A percentile compares a stretch with the other conserved stretches of the same genome.
Evolutionary conservation across 2,329 filamentous ascomycete genomes (phyloP).

Genomic region (Aphanoascus verrucosus): DNA sequence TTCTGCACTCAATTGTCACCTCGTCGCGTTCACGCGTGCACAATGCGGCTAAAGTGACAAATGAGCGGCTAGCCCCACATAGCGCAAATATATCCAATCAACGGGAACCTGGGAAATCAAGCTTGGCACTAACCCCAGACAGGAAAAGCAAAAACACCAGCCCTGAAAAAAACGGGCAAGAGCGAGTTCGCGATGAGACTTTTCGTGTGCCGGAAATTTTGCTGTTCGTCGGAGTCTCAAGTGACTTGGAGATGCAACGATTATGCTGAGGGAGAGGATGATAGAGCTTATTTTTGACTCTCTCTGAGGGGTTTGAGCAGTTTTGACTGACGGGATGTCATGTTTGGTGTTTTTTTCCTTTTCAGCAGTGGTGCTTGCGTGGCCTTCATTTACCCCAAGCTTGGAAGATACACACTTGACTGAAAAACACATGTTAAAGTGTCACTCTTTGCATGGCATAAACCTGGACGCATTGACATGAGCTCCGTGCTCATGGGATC

Average conservation of each 20-base stretch:
- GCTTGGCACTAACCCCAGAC: background rate
- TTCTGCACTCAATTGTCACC: background rate
- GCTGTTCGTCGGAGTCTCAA: background rate
- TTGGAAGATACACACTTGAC: no score
- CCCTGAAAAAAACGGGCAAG: background rate
- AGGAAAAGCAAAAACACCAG: background rate
- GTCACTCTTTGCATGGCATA: no score
- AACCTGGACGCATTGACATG: no score
- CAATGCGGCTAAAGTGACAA: constrained; percentile 12
- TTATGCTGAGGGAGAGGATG: background rate
- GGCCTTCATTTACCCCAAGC: no score
- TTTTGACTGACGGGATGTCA: constrained; percentile 62
- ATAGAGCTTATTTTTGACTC: background rate
- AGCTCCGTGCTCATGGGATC: no score
- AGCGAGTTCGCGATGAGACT: background rate
- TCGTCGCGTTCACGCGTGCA: background rate
- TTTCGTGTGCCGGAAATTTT: background rate
- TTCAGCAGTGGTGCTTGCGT: no score
- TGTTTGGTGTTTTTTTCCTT: no score
- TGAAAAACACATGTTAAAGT: no score
- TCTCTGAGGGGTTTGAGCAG: constrained; percentile 61
- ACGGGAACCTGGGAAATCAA: background rate
- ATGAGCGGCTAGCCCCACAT: constrained; percentile 5
- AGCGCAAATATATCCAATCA: constrained; percentile 8
- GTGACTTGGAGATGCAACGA: background rate